Evolutionary conservation across 306 rosid genomes (phyloP), one percentile per base, ranked within the genome.

Genomic region (Rubus parviflorus): DNA sequence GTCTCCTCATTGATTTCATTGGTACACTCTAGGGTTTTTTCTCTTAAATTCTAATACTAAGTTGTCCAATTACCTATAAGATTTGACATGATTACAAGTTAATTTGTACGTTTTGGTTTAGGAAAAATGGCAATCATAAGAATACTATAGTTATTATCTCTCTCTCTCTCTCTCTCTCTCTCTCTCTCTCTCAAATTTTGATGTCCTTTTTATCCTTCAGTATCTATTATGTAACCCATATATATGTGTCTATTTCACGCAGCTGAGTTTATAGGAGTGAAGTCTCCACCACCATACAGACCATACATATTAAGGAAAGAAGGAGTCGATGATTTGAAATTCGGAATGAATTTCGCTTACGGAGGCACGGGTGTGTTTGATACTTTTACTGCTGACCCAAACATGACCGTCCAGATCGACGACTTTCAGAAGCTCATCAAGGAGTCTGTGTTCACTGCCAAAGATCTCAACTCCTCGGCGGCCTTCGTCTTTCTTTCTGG

Each of bases 401-500:
- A 69, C 14, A 45, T 46, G 73, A 42, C 41, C 2, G 10, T 10
- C 9, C 73, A 69, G 3, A 69, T 45, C 5, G 22, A 69, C 37
- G 45, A 3, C 7, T 69, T 85, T 13, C 22, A 60, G 5, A 7
- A 10, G 0, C 63, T 85, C 23, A 16, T 81, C 73, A 71, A 72
- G 15, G 37, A 48, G 1, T 38, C 48, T 5, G 61, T 56, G 8
- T 78, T 52, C 58, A 43, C 11, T 3, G 0, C 68, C 30, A 1
- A 49, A 1, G 78, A 78, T 19, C 63, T 84, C 42, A 6, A 23
- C n/a, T 63, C 58, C 40, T 77, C 87, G 0, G 8, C 74, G 8
- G 85, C 87, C 22, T 23, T 77, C 14, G 56, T 84, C 63, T 68
- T 82, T 14, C 19, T 81, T 17, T 58, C 83, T 2, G 85, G 87